phyloP scores from a whole-genome alignment of 208 protist genomes.

The Angomonas deanei region DNA sequence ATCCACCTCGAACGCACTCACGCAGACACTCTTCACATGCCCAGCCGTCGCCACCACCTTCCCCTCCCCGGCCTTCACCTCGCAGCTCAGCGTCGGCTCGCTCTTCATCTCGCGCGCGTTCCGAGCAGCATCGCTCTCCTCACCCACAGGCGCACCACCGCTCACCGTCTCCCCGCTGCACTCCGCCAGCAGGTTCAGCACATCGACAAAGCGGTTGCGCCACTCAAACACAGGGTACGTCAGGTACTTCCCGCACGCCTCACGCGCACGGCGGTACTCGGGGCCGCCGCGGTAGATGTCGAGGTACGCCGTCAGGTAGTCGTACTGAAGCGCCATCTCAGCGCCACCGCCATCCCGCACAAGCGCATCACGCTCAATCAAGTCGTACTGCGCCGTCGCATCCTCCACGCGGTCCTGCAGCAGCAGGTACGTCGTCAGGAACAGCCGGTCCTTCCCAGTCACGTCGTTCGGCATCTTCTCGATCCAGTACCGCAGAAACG shows the following conservation, averaged over 20 bases:
- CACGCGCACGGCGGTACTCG: background rate
- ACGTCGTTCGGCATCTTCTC: background rate
- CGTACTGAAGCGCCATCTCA: background rate
- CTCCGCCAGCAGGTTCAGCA: constrained; percentile 9
- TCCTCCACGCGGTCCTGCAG: constrained; percentile 10
- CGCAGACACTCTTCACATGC: background rate
- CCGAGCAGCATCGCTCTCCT: background rate
- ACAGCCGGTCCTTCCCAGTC: background rate
- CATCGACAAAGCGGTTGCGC: constrained; percentile 12
- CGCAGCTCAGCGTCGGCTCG: constrained; percentile 7
- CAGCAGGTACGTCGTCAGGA: constrained; percentile 5
- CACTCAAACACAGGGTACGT: constrained; percentile 12
- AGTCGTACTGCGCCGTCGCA: background rate
- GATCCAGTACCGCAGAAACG: constrained; percentile 5
- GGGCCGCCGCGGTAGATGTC: background rate
- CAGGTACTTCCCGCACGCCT: constrained; percentile 4
- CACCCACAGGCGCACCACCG: background rate
- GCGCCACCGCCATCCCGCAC: background rate
- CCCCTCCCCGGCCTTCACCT: background rate
- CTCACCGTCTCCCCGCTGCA: background rate
- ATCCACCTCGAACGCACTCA: constrained; percentile 4
- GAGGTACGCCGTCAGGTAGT: constrained; percentile 12
- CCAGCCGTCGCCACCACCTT: background rate
- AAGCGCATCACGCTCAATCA: background rate
- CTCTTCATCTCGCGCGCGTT: background rate